Evolutionary conservation across 2,329 filamentous ascomycete genomes (phyloP).

Genomic region (Magnaporthiopsis incrustans): DNA sequence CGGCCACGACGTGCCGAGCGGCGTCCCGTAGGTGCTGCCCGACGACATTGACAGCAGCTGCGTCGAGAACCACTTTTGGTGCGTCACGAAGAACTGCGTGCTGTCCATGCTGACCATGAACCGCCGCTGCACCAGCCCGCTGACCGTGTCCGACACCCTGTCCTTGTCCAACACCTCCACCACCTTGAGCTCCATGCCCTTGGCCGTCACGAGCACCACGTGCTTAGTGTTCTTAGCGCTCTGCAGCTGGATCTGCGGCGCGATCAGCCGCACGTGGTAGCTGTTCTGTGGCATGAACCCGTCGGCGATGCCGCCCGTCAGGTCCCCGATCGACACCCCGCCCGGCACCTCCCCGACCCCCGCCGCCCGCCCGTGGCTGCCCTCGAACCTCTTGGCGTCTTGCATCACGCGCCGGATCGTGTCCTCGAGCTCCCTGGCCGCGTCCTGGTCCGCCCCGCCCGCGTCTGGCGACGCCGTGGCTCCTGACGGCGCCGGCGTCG

Average conservation of each 20-base stretch:
- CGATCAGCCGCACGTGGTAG: slow-evolving; percentile 91
- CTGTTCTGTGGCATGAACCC: slow-evolving; percentile 89
- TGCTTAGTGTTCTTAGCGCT: slow-evolving; percentile 97
- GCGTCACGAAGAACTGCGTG: slow-evolving; percentile 95
- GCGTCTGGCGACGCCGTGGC: slow-evolving; percentile 24
- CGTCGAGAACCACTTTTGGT: slow-evolving; percentile 80
- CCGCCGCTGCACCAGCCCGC: slow-evolving; percentile 86
- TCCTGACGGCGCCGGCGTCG: slow-evolving; percentile 4
- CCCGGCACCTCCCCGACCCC: slow-evolving; percentile 15
- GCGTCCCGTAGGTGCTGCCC: slow-evolving; percentile 84
- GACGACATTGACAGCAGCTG: slow-evolving; percentile 88
- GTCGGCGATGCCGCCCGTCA: slow-evolving; percentile 69
- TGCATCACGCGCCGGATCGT: slow-evolving; percentile 78
- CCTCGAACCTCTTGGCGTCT: slow-evolving; percentile 66
- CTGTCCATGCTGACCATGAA: slow-evolving; percentile 96
- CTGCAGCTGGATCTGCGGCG: slow-evolving; percentile 94
- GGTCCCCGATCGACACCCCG: slow-evolving; percentile 48
- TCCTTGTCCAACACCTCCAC: slow-evolving; percentile 98
- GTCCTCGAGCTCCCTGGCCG: slow-evolving; percentile 63
- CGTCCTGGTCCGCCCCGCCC: slow-evolving; percentile 45
- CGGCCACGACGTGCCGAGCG: slow-evolving; percentile 81
- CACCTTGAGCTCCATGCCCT: slow-evolving; percentile 97
- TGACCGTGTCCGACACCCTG: slow-evolving; percentile 84
- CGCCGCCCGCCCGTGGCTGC: slow-evolving; percentile 19
- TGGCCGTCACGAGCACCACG: slow-evolving; percentile 92